Evolutionary conservation across 2,329 filamentous ascomycete genomes (phyloP).

Genomic region (Aureobasidium sp.): DNA sequence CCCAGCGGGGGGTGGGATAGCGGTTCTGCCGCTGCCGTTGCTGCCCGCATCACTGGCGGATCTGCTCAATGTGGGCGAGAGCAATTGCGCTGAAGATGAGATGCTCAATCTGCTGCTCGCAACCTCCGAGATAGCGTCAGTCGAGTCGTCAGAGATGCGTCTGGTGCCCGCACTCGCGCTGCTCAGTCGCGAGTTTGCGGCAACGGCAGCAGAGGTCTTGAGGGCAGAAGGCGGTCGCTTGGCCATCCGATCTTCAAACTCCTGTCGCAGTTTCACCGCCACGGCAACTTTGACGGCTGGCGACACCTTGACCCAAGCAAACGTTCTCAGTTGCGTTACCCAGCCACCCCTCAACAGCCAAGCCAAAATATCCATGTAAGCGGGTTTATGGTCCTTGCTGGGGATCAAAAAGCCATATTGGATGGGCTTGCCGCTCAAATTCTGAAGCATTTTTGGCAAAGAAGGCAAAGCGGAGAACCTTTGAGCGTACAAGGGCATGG

Average conservation of each 20-base stretch:
- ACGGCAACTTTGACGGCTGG: conserved; percentile 15
- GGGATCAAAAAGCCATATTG: conserved; percentile 79
- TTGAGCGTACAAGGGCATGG: conserved; percentile 62
- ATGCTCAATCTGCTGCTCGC: neutral
- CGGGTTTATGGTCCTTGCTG: conserved; percentile 74
- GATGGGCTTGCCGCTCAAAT: conserved; percentile 69
- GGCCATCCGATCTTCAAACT: conserved; percentile 1
- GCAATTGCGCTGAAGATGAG: neutral
- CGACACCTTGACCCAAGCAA: conserved; percentile 59
- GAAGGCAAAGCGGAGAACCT: conserved; percentile 76
- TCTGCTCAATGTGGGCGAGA: neutral
- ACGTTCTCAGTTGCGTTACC: conserved; percentile 88
- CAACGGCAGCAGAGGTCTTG: neutral
- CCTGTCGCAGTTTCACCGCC: neutral
- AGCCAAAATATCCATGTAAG: conserved; percentile 83
- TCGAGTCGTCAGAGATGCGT: neutral
- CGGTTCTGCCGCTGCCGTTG: conserved; percentile 2
- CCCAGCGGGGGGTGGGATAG: neutral
- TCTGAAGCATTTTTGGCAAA: conserved; percentile 77
- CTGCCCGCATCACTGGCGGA: conserved; percentile 7
- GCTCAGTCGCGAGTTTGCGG: neutral
- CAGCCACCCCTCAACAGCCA: conserved; percentile 90
- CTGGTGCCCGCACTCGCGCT: neutral
- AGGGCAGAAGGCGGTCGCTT: neutral
- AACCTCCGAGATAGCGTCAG: neutral